Evolutionary conservation across 192 early-diverging fungal genomes (phyloP).

Genomic region (Phycomyces nitens): DNA sequence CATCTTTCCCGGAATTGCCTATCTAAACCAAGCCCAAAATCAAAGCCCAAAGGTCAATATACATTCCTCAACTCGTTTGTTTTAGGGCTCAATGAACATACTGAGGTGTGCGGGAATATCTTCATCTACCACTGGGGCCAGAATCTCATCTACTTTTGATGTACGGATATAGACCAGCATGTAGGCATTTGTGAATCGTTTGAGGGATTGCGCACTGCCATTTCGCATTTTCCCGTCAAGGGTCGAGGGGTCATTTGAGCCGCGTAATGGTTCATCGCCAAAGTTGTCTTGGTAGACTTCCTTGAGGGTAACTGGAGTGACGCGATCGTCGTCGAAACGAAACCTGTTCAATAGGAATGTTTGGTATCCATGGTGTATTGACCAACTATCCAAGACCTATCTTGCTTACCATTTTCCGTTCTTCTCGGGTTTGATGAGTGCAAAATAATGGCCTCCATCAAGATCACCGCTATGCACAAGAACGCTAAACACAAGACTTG

Average conservation of each 20-base stretch:
- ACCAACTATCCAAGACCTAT: too few relatives aligned
- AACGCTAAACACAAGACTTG: constrained; percentile 52
- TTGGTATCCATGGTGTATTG: too few relatives aligned
- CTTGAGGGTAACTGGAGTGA: constrained; percentile 69
- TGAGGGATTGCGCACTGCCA: constrained; percentile 33
- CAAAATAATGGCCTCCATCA: constrained; percentile 93
- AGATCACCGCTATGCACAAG: constrained; percentile 94
- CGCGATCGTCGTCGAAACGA: constrained; percentile 95
- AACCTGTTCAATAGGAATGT: constrained; percentile 34
- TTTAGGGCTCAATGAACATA: constrained; percentile 15
- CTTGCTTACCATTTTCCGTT: constrained; percentile 74
- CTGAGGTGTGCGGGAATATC: constrained; percentile 87
- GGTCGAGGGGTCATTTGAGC: not conserved
- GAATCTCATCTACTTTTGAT: constrained; percentile 62
- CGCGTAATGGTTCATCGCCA: constrained; percentile 69
- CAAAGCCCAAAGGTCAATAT: not conserved
- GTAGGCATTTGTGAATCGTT: constrained; percentile 95
- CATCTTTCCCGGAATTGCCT: not conserved
- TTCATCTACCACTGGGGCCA: constrained; percentile 54
- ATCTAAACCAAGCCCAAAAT: not conserved
- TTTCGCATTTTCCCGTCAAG: not conserved
- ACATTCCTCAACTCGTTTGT: not conserved
- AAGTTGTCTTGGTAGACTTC: constrained; percentile 95
- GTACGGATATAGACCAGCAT: constrained; percentile 97
- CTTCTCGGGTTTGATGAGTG: constrained; percentile 76